Conservation (phyloP, 2,329 filamentous ascomycete genomes). For the Colletotrichum sp. region DNA sequence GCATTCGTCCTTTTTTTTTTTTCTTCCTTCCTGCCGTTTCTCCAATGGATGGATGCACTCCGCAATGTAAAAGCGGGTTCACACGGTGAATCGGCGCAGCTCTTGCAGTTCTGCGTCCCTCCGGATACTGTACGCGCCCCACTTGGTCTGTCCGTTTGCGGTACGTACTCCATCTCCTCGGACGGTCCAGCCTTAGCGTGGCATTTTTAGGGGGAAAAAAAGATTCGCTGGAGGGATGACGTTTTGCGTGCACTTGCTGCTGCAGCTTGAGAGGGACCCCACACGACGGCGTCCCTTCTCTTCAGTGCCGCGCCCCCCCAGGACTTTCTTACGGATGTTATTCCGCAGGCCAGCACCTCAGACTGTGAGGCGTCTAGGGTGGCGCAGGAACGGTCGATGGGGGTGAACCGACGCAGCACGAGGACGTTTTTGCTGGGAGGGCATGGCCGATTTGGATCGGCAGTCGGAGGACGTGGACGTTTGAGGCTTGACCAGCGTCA, state of each 20-base stretch:
- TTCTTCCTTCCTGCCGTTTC: background rate
- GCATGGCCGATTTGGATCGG: constrained; percentile 6
- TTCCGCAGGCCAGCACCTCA: background rate
- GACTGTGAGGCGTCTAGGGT: background rate
- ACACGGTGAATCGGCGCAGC: background rate
- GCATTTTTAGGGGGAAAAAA: background rate
- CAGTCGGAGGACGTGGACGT: background rate
- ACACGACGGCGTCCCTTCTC: background rate
- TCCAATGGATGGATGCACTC: background rate
- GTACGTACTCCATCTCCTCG: background rate
- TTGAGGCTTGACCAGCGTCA: background rate
- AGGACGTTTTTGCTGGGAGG: background rate
- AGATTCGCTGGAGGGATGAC: constrained; percentile 7
- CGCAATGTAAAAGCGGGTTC: background rate
- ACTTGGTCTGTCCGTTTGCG: background rate
- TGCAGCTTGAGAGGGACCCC: background rate
- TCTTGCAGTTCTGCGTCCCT: background rate
- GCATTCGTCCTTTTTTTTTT: background rate
- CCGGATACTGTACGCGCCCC: background rate
- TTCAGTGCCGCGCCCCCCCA: background rate
- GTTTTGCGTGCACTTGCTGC: background rate
- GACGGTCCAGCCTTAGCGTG: constrained; percentile 3
- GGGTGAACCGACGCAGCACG: background rate
- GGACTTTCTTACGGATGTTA: background rate
- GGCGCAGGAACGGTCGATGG: background rate